Base-by-base conservation (phyloP, 176 grass and related monocot species). In the Chrysopogon serrulatus region DNA sequence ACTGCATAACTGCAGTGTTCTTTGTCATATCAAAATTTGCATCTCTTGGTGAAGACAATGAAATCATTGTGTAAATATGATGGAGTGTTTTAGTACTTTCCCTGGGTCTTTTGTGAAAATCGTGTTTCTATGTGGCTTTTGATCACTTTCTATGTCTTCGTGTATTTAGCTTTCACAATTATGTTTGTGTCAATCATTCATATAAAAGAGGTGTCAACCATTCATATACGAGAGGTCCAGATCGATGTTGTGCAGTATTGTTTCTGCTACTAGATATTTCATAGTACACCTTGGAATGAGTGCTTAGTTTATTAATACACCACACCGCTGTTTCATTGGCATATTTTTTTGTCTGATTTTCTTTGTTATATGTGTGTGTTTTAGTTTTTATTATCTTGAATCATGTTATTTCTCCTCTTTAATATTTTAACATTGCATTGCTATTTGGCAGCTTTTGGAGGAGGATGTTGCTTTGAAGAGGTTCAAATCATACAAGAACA, bases 401-500 rank as follows among this genome's bases (percentile, higher is more conserved):
- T 3, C 47, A 24, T 80, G 7, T 6, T 10, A 69, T 23, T 35
- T 48, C 14, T 10, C 28, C 18, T 8, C 42, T 62, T 51, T 28
- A 62, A 5, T 76, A 47, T 83, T 70, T 80, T 79, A 41, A 74
- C 21, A 33, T 70, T 68, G 73, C 23, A 41, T 39, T 73, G 39
- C 81, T 76, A 15, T 10, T 49, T 80, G 53, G 51, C 90, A 94
- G 92, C 92, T 94, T 69, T 76, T 94, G 65, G 90, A 90, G 88
- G 92, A 94, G 49, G 92, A 94, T 87, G 54, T 71, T 85, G 87
- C 87, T 76, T 82, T 94, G 42, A 92, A 90, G 85, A 90, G 84
- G 79, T 94, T 94, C 87, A 94, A 90, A 80, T 94, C 87, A 72
- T 92, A 86, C 69, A 92, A 92, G 73, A 94, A 85, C 61, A 87